A percentile compares a stretch with the other conserved stretches of the same genome.
These are phyloP conservation scores for Berkeleyomyces basicola DNA, from an alignment of 2,329 filamentous ascomycete species.

Conservation along the genomic window DNA sequence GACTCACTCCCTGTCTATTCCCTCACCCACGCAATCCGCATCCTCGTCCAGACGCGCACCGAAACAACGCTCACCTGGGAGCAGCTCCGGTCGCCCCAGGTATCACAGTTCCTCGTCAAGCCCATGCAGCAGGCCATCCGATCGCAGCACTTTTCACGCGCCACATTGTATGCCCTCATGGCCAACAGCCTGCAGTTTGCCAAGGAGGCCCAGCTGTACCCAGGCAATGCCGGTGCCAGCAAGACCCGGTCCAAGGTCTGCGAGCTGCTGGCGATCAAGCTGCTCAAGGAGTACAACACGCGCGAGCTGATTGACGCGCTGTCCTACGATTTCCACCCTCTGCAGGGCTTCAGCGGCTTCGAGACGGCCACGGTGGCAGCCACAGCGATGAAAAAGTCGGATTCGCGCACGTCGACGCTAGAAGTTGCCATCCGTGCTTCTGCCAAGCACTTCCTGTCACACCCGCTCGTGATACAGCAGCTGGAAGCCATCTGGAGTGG, in stretches of 20 bases:
- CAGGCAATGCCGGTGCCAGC: constrained; percentile 69
- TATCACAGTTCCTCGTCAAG: constrained; percentile 90
- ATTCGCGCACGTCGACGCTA: constrained; percentile 68
- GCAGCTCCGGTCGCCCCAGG: constrained; percentile 83
- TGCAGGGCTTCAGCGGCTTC: constrained; percentile 55
- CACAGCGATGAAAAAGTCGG: constrained; percentile 20
- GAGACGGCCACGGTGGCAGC: constrained; percentile 25
- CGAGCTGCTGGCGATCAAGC: constrained; percentile 75
- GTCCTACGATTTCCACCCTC: constrained; percentile 86
- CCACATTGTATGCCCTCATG: constrained; percentile 77
- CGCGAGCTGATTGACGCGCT: constrained; percentile 84
- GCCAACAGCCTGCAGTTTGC: constrained; percentile 87
- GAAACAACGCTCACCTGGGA: constrained; percentile 92
- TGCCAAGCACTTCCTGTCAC: constrained; percentile 80
- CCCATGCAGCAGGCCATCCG: constrained; percentile 85
- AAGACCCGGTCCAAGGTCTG: constrained; percentile 75
- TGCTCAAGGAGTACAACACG: constrained; percentile 78
- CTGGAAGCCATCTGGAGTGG: constrained; percentile 96
- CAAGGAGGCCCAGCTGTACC: constrained; percentile 69
- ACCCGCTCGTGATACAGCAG: constrained; percentile 82
- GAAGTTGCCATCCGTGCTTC: constrained; percentile 88
- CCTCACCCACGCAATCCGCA: constrained; percentile 76
- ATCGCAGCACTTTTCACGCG: constrained; percentile 65
- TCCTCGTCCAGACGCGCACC: constrained; percentile 67
- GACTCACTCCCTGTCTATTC: constrained; percentile 79